A percentile compares a stretch with the other conserved stretches of the same genome.
These are phyloP conservation scores for Handroanthus guayacan DNA, from an alignment of 257 asterid genomes.

Conservation along the genomic window DNA sequence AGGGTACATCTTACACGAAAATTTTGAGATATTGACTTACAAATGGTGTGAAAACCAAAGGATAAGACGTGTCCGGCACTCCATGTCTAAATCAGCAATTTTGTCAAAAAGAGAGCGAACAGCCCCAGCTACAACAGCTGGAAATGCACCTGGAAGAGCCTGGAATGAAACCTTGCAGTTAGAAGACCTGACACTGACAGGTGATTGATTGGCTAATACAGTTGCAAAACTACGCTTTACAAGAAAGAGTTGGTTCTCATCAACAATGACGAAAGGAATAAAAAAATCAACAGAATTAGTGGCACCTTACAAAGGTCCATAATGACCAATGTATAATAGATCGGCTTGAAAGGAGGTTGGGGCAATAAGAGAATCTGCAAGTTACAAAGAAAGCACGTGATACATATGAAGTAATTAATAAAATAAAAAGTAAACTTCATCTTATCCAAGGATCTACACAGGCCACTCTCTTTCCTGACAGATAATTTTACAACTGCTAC, in stretches of 20 bases:
- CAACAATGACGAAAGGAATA: slow-evolving; percentile 24
- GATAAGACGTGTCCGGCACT: slow-evolving; percentile 91
- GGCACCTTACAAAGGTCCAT: slow-evolving; percentile 97
- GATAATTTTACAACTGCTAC: slow-evolving; percentile 2
- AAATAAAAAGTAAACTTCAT: not conserved
- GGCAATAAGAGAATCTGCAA: slow-evolving; percentile 95
- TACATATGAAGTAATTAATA: slow-evolving; percentile 17
- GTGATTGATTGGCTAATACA: slow-evolving; percentile 20
- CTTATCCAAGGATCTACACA: slow-evolving; percentile 6
- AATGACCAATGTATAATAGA: slow-evolving; percentile 92
- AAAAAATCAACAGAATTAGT: slow-evolving; percentile 12
- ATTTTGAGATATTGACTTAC: slow-evolving; percentile 58
- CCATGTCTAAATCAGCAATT: slow-evolving; percentile 96
- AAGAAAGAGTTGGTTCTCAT: slow-evolving; percentile 9
- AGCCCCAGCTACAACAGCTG: slow-evolving; percentile 98
- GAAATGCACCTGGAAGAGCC: slow-evolving; percentile 99
- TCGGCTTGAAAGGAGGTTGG: slow-evolving; percentile 91
- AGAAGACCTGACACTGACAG: slow-evolving; percentile 34
- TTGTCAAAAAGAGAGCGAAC: slow-evolving; percentile 94
- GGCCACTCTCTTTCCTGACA: slow-evolving; percentile 24
- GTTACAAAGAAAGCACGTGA: slow-evolving; percentile 23
- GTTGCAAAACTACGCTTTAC: not conserved
- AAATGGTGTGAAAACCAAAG: slow-evolving; percentile 99
- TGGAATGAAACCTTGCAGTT: slow-evolving; percentile 41
- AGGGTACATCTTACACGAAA: not conserved